These are phyloP conservation scores for Verticillium albo-atrum DNA, from an alignment of 2,329 filamentous ascomycete genomes.

Conservation along the genomic window DNA sequence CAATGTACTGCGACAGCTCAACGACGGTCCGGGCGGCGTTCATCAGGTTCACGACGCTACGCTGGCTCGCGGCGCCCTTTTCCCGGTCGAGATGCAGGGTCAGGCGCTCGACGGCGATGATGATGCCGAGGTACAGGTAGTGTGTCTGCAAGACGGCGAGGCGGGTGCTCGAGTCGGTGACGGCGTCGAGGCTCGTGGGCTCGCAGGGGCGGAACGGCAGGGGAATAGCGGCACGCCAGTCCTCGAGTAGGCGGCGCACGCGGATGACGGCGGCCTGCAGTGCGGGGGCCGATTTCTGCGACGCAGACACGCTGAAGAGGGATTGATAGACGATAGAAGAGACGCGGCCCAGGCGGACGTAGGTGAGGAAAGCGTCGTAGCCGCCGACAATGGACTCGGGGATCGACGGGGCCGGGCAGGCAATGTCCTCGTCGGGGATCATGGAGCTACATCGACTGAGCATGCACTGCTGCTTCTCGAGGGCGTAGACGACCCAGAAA, in stretches of 20 bases:
- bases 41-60: constrained; percentile 21
- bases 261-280: constrained; percentile 16
- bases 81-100: constrained; percentile 19
- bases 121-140: constrained; percentile 23
- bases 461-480: constrained; percentile 31
- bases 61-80: constrained; percentile 7
- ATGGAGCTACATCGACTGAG: constrained; percentile 24
- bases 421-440: constrained; percentile 31
- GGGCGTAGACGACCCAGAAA: constrained; percentile 34
- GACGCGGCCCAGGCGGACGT: constrained; percentile 23
- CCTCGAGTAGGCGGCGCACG: constrained; percentile 20
- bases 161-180: constrained; percentile 9
- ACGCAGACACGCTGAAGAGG: constrained; percentile 28
- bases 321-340: constrained; percentile 17
- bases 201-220: constrained; percentile 22
- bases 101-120: constrained; percentile 25
- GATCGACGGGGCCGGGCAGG: constrained; percentile 24
- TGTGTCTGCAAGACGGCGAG: constrained; percentile 19
- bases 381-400: constrained; percentile 24
- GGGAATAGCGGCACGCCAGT: constrained; percentile 24
- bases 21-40: constrained; percentile 23
- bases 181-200: constrained; percentile 12
- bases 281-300: constrained; percentile 13
- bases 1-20: constrained; percentile 27
- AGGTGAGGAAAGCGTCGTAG: constrained; percentile 29